phyloP scores from a whole-genome alignment of 441 rosid species.

The Euphorbia schlechtendalii region DNA sequence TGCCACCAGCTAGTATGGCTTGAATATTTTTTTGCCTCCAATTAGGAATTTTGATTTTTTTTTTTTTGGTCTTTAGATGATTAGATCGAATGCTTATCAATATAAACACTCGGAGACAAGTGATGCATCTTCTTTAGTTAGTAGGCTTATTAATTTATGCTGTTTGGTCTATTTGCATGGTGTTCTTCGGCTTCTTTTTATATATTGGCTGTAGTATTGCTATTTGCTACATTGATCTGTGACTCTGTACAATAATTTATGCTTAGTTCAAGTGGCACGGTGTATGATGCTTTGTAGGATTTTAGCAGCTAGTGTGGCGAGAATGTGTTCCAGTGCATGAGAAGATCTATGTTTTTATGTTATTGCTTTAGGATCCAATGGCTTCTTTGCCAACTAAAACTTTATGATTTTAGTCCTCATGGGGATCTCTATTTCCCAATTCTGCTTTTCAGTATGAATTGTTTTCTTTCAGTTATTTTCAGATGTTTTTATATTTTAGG shows the following conservation, averaged over 20 bases:
- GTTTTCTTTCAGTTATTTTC: not conserved
- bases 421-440: not conserved
- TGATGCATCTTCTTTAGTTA: not conserved
- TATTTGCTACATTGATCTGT: not conserved
- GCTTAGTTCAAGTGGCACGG: not conserved
- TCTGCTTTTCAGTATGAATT: not conserved
- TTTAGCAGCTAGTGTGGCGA: slow-evolving; percentile 1
- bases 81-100: not conserved
- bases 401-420: not conserved
- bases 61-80: not conserved
- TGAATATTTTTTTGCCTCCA: not conserved
- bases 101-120: not conserved
- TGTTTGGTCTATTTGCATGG: not conserved
- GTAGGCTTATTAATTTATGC: not conserved
- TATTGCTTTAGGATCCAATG: not conserved
- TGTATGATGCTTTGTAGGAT: not conserved
- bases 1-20: not conserved
- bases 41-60: not conserved
- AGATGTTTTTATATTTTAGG: not conserved
- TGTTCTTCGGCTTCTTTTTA: not conserved
- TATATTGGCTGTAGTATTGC: slow-evolving; percentile 3
- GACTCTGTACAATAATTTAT: not conserved
- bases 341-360: not conserved
- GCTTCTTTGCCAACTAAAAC: not conserved
- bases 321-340: not conserved